Evolutionary conservation across 495 filamentous ascomycete genomes (phyloP).

Genomic region (Xylaria acuta): DNA sequence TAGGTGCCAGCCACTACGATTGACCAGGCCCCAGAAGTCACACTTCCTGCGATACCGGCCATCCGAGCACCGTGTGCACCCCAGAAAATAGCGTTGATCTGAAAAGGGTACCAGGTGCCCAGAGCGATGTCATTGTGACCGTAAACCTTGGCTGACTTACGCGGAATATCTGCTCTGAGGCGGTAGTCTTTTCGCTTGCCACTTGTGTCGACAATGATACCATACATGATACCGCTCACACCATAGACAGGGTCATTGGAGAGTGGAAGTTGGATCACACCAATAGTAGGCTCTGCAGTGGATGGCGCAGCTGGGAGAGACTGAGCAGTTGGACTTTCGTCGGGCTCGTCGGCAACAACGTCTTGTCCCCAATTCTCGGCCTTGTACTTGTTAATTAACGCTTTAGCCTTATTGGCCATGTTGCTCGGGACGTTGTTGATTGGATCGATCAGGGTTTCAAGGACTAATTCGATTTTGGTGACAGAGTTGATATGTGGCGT

Average conservation of each 20-base stretch:
- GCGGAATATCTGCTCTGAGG: constrained; percentile 36
- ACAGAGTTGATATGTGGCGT: constrained; percentile 23
- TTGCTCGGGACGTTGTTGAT: not conserved
- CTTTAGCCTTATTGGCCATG: constrained; percentile 23
- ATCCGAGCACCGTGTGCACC: constrained; percentile 56
- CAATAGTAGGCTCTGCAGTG: not conserved
- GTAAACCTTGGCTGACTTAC: constrained; percentile 42
- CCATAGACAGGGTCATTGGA: constrained; percentile 42
- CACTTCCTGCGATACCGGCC: constrained; percentile 54
- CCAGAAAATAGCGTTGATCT: constrained; percentile 53
- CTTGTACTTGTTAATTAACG: constrained; percentile 22
- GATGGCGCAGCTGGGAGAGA: not conserved
- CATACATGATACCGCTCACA: constrained; percentile 47
- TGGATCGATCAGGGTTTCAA: constrained; percentile 8
- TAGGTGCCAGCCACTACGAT: constrained; percentile 53
- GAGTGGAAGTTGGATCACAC: constrained; percentile 29
- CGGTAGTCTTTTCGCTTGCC: constrained; percentile 31
- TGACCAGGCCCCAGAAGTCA: constrained; percentile 49
- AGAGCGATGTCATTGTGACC: constrained; percentile 53
- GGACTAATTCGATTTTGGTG: not conserved
- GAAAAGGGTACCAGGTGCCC: constrained; percentile 60
- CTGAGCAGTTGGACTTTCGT: not conserved
- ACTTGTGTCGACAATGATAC: constrained; percentile 35
- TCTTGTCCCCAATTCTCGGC: constrained; percentile 34
- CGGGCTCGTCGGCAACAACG: constrained; percentile 19